These are phyloP conservation scores for Pythium volutum DNA, from an alignment of 352 stramenopile genomes.

Conservation along the genomic window DNA sequence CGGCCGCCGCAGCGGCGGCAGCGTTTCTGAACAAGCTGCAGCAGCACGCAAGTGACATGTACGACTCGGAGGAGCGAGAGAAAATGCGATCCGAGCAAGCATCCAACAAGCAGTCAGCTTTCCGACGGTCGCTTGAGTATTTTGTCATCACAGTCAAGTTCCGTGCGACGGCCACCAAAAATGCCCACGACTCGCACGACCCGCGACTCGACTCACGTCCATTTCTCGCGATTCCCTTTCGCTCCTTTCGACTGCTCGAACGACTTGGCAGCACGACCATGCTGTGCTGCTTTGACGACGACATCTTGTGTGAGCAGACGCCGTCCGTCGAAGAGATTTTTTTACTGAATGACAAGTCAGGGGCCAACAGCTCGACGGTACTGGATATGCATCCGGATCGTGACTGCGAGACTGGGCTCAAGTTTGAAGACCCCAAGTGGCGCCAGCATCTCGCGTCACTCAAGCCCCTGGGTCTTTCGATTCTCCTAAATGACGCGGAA, in stretches of 20 bases:
- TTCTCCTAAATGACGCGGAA: slow-evolving; percentile 78
- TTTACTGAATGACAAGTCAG: slow-evolving; percentile 70
- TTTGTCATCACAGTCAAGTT: slow-evolving; percentile 70
- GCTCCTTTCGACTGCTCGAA: slow-evolving; percentile 76
- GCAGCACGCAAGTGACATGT: slow-evolving; percentile 49
- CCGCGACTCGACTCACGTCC: slow-evolving; percentile 13
- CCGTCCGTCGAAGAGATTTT: slow-evolving; percentile 85
- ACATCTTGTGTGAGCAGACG: slow-evolving; percentile 80
- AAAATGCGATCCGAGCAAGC: slow-evolving; percentile 70
- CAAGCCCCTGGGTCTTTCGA: slow-evolving; percentile 76
- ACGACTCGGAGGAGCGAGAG: slow-evolving; percentile 84
- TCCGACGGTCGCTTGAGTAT: slow-evolving; percentile 70
- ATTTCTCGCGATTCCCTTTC: slow-evolving; percentile 59
- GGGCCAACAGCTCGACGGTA: slow-evolving; percentile 45
- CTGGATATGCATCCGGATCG: slow-evolving; percentile 75
- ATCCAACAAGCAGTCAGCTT: slow-evolving; percentile 47
- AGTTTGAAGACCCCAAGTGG: slow-evolving; percentile 88
- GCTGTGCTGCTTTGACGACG: slow-evolving; percentile 87
- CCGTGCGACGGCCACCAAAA: slow-evolving; percentile 47
- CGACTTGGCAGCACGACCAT: slow-evolving; percentile 82
- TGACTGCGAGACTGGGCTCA: slow-evolving; percentile 68
- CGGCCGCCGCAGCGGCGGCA: neutral
- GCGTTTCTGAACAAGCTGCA: slow-evolving; percentile 11
- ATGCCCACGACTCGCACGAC: slow-evolving; percentile 40
- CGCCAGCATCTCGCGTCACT: slow-evolving; percentile 70